These are phyloP conservation scores for Mycena citricolor DNA, from an alignment of 1,284 basidiomycete genomes.

Conservation along the genomic window DNA sequence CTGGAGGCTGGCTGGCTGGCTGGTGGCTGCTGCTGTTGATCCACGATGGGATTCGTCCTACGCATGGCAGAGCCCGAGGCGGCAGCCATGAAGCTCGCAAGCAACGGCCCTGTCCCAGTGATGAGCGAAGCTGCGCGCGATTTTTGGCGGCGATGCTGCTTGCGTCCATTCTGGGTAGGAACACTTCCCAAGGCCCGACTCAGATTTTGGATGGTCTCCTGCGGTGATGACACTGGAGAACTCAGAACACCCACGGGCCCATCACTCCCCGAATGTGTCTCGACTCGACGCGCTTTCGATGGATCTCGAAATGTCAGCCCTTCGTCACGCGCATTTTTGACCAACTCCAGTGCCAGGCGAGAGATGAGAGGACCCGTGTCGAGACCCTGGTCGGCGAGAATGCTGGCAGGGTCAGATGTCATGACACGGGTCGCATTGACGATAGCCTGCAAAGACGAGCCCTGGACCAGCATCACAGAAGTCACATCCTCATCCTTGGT, in stretches of 20 bases:
- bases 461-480: conserved; percentile 45
- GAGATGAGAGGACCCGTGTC: conserved; percentile 65
- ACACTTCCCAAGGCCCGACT: conserved; percentile 20
- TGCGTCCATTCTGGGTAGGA: conserved; percentile 13
- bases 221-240: conserved; percentile 12
- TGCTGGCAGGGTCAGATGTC: conserved; percentile 76
- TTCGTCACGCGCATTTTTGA: conserved; percentile 71
- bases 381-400: conserved; percentile 66
- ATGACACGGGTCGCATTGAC: conserved; percentile 86
- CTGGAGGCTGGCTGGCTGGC: conserved; percentile 13
- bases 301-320: conserved; percentile 56
- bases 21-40: conserved; percentile 10
- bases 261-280: conserved; percentile 17
- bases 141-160: background rate
- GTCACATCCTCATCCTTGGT: conserved; percentile 31
- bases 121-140: conserved; percentile 11
- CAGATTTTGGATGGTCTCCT: conserved; percentile 15
- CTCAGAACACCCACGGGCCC: conserved; percentile 13
- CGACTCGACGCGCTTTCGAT: conserved; percentile 45
- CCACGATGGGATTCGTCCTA: conserved; percentile 7
- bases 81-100: conserved; percentile 9
- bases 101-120: conserved; percentile 8
- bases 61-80: conserved; percentile 1
- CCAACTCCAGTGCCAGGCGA: conserved; percentile 67
- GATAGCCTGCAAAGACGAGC: conserved; percentile 70